These are phyloP conservation scores for Pseudozyma tsukubaensis DNA, from an alignment of 1,284 basidiomycete genomes.

Conservation along the genomic window DNA sequence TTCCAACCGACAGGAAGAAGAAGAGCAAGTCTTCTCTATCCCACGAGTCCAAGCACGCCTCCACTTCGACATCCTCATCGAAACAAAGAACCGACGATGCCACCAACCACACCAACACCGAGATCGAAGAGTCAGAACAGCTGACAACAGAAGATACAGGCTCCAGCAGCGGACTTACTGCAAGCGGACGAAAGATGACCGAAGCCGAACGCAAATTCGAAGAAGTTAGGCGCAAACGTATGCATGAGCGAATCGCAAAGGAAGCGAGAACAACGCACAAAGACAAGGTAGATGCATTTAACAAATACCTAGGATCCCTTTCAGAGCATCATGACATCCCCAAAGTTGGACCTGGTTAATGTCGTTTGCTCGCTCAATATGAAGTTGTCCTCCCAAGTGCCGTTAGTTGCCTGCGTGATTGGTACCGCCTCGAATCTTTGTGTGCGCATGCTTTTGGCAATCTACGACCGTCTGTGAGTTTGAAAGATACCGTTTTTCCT, in stretches of 20 bases:
- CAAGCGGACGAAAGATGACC: slow-evolving; percentile 76
- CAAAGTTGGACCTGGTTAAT: slow-evolving; percentile 73
- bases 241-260: slow-evolving; percentile 82
- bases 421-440: neutral
- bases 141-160: neutral
- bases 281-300: slow-evolving; percentile 87
- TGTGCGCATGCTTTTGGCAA: neutral
- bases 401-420: neutral
- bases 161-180: slow-evolving; percentile 59
- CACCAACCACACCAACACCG: neutral
- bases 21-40: slow-evolving; percentile 53
- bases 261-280: slow-evolving; percentile 90
- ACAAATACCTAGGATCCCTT: slow-evolving; percentile 85
- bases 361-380: neutral
- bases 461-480: too few species aligned
- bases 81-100: slow-evolving; percentile 9
- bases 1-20: slow-evolving; percentile 44
- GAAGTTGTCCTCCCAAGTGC: too few species aligned
- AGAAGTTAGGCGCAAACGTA: slow-evolving; percentile 81
- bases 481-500: neutral
- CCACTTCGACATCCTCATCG: slow-evolving; percentile 17
- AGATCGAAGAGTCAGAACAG: neutral
- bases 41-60: slow-evolving; percentile 20
- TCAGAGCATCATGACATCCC: slow-evolving; percentile 94
- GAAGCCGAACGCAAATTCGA: slow-evolving; percentile 91